phyloP scores from a whole-genome alignment of 345 rosid genomes.

The Gossypium raimondii region DNA sequence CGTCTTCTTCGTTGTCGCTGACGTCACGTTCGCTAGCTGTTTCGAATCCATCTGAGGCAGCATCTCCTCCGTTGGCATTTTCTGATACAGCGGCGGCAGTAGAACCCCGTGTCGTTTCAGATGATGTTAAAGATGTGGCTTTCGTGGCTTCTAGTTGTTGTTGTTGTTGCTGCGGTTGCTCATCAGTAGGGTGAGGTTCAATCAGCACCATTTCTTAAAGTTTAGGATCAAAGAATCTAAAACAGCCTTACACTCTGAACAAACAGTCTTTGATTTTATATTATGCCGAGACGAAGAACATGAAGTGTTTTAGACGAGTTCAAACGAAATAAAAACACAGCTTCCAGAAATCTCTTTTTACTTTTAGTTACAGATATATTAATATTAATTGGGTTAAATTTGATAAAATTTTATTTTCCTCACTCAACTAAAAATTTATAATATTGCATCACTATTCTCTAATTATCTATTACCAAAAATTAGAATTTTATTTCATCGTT shows the following conservation, averaged over 20 bases:
- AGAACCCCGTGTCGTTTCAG: background rate
- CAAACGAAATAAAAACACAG: background rate
- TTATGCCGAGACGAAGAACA: background rate
- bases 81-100: conserved; percentile 17
- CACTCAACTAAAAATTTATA: no score
- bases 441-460: no score
- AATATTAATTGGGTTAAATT: no score
- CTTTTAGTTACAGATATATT: background rate
- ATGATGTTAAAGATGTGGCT: background rate
- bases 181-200: background rate
- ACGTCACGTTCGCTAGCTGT: conserved; percentile 79
- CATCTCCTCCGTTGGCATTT: conserved; percentile 28
- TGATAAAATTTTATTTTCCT: no score
- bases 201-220: background rate
- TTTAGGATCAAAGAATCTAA: background rate
- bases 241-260: background rate
- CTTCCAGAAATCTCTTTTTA: background rate
- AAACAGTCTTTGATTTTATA: background rate
- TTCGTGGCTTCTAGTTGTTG: background rate
- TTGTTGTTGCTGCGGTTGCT: background rate
- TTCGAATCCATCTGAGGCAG: conserved; percentile 74
- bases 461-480: no score
- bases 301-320: background rate
- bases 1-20: conserved; percentile 42
- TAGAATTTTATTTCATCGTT: no score